Conservation (phyloP, 1,284 basidiomycete genomes). For the Phlebopus sp. region DNA sequence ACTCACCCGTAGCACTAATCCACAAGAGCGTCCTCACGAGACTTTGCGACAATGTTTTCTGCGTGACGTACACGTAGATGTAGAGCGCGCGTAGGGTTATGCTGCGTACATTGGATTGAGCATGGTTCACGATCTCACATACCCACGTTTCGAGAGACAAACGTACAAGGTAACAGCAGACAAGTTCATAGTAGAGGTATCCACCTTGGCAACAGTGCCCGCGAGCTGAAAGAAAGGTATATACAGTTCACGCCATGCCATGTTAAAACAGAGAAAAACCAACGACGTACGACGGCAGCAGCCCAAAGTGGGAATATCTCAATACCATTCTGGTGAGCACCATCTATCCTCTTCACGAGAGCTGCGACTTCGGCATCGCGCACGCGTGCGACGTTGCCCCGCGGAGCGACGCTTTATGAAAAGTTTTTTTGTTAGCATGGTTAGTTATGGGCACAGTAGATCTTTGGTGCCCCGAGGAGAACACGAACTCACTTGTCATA, state of each 20-base stretch:
- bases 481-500: constrained; percentile 34
- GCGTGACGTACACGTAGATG: constrained; percentile 2
- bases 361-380: constrained; percentile 27
- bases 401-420: constrained; percentile 30
- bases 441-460: no score
- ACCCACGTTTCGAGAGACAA: no score
- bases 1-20: neutral
- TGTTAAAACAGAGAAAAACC: neutral
- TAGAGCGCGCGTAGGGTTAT: constrained; percentile 3
- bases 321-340: constrained; percentile 40
- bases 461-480: neutral
- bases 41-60: neutral
- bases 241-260: neutral
- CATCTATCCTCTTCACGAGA: constrained; percentile 36
- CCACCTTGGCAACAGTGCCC: neutral
- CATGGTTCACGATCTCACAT: no score
- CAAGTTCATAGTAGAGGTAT: constrained; percentile 2
- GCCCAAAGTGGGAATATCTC: constrained; percentile 38
- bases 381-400: constrained; percentile 25
- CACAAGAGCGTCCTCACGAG: neutral
- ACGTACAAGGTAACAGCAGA: constrained; percentile 3
- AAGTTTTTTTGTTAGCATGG: no score
- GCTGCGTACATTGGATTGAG: neutral
- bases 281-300: constrained; percentile 32
- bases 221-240: constrained; percentile 8